A percentile compares a stretch with the other conserved stretches of the same genome.
Conservation (phyloP, 306 rosid genomes). For the Quercus cerris region DNA sequence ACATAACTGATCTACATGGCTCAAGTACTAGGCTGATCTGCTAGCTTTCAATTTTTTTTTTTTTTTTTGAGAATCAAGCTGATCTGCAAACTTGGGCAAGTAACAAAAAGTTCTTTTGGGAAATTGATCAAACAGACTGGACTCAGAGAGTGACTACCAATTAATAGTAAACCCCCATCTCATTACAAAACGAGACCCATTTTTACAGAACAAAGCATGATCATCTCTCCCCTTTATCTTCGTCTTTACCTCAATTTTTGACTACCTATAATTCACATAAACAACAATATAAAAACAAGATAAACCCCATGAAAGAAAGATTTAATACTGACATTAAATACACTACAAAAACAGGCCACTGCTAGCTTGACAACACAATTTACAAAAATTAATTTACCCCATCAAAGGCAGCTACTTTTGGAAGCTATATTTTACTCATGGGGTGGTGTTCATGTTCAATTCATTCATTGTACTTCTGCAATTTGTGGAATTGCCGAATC, state of each 20-base stretch:
- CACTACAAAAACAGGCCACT: not conserved
- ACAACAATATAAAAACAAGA: not conserved
- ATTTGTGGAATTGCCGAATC: not conserved
- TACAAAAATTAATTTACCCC: not conserved
- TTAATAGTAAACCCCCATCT: not conserved
- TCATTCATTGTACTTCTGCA: conserved; percentile 9
- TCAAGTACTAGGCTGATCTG: not conserved
- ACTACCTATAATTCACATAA: not conserved
- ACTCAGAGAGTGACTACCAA: not conserved
- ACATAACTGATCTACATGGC: not conserved
- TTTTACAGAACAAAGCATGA: not conserved
- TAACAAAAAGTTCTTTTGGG: not conserved
- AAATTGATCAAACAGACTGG: not conserved
- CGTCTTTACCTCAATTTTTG: not conserved
- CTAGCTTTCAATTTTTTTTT: no score
- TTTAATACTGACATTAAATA: not conserved
- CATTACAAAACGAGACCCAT: not conserved
- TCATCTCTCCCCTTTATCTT: not conserved
- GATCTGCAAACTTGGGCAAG: not conserved
- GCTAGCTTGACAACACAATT: not conserved
- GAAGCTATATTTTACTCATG: not conserved
- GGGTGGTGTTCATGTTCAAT: no score
- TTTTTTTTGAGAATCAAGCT: not conserved
- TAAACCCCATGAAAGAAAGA: not conserved
- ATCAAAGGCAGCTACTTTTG: not conserved